Evolutionary conservation across 768 basidiomycete genomes (phyloP).

Genomic region (Termitomyces sp.): DNA sequence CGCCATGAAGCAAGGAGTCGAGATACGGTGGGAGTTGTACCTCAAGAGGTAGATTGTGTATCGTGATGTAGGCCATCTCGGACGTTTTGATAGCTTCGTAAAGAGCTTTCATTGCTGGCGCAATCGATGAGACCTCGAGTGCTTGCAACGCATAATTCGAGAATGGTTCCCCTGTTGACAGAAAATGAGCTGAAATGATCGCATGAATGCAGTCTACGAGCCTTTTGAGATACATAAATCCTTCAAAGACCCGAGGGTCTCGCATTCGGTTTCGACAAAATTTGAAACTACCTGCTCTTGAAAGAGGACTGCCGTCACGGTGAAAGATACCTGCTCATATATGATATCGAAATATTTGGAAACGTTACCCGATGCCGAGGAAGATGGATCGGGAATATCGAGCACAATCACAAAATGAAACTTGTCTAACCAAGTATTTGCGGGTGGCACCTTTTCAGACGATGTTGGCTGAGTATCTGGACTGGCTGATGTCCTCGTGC

Average conservation of each 20-base stretch:
- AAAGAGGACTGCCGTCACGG: constrained; percentile 87
- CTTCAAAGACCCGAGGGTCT: constrained; percentile 63
- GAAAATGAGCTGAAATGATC: constrained; percentile 12
- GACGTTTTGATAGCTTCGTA: constrained; percentile 78
- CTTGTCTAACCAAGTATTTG: constrained; percentile 59
- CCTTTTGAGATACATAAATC: constrained; percentile 71
- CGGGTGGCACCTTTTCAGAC: constrained; percentile 33
- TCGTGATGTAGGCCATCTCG: constrained; percentile 72
- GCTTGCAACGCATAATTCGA: constrained; percentile 55
- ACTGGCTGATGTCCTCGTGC: constrained; percentile 29
- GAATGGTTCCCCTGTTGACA: constrained; percentile 54
- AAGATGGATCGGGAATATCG: constrained; percentile 88
- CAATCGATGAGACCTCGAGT: constrained; percentile 66
- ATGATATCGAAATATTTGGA: constrained; percentile 81
- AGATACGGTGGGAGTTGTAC: constrained; percentile 84
- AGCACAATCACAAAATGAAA: constrained; percentile 88
- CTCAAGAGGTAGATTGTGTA: constrained; percentile 80
- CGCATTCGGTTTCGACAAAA: constrained; percentile 84
- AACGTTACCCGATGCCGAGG: constrained; percentile 74
- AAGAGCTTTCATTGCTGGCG: constrained; percentile 74
- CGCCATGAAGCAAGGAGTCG: constrained; percentile 65
- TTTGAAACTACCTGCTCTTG: constrained; percentile 86
- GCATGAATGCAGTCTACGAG: constrained; percentile 21
- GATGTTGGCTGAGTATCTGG: constrained; percentile 27
- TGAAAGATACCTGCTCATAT: constrained; percentile 87